These are phyloP conservation scores for Tetrapyrgos nigripes DNA, from an alignment of 1,284 basidiomycete genomes.

Conservation along the genomic window DNA sequence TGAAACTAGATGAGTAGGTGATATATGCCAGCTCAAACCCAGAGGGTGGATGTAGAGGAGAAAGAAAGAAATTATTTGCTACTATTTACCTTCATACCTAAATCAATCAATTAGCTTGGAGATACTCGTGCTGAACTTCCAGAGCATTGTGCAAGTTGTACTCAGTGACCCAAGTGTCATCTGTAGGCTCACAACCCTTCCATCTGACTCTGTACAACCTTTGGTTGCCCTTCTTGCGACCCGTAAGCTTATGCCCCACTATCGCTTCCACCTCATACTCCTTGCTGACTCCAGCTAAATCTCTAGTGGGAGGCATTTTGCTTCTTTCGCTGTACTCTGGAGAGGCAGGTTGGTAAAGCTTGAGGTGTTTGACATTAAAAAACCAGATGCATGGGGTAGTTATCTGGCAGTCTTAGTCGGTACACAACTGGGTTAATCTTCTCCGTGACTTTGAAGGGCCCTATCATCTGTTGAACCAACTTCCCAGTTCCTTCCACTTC, in stretches of 20 bases:
- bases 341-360: background rate
- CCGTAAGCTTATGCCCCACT: conserved; percentile 10
- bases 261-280: conserved; percentile 29
- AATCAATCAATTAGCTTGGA: background rate
- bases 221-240: conserved; percentile 1
- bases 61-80: too few relatives aligned
- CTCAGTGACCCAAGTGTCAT: conserved; percentile 22
- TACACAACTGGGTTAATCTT: conserved; percentile 7
- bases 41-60: background rate
- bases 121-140: conserved; percentile 2
- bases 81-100: too few relatives aligned
- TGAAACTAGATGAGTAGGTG: too few relatives aligned
- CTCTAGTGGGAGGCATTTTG: conserved; percentile 12
- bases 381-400: conserved; percentile 5
- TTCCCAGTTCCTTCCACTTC: background rate
- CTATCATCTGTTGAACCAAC: background rate
- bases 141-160: conserved; percentile 1
- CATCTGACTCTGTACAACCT: conserved; percentile 24
- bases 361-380: conserved; percentile 8
- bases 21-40: too few relatives aligned
- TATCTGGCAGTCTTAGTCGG: conserved; percentile 4
- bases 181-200: conserved; percentile 26
- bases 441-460: conserved; percentile 5
- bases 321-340: conserved; percentile 17
- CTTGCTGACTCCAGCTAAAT: conserved; percentile 1